These are phyloP conservation scores for Globisporangium carolinianum DNA, from an alignment of 352 stramenopile genomes.

Conservation along the genomic window DNA sequence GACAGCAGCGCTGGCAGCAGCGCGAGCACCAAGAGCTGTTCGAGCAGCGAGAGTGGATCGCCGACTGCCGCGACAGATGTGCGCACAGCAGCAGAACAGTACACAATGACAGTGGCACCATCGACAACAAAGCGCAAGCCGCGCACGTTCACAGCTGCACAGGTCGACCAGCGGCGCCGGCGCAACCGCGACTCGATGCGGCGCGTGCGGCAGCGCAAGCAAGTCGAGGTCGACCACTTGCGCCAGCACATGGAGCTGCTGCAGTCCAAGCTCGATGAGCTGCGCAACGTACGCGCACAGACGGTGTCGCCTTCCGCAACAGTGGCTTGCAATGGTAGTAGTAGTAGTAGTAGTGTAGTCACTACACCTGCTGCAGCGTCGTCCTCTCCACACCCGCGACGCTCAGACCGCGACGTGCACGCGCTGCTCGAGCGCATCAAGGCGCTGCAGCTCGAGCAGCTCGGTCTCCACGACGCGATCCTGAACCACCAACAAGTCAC, in stretches of 20 bases:
- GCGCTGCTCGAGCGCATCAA: slow-evolving; percentile 9
- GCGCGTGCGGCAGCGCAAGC: slow-evolving; percentile 18
- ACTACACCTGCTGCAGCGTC: not conserved
- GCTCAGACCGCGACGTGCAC: slow-evolving; percentile 6
- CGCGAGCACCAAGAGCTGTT: not conserved
- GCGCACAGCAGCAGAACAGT: not conserved
- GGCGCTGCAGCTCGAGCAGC: slow-evolving; percentile 10
- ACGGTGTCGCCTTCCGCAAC: not conserved
- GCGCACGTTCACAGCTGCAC: slow-evolving; percentile 4
- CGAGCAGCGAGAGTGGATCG: not conserved
- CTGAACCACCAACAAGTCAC: slow-evolving; percentile 4
- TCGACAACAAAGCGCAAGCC: slow-evolving; percentile 3
- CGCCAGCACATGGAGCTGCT: slow-evolving; percentile 13
- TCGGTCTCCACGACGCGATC: slow-evolving; percentile 5
- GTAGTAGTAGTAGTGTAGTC: too few species aligned
- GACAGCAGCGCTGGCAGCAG: not conserved
- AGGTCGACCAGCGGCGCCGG: slow-evolving; percentile 13
- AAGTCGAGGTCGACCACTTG: slow-evolving; percentile 7
- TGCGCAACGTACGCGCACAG: not conserved
- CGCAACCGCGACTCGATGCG: slow-evolving; percentile 30
- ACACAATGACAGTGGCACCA: not conserved
- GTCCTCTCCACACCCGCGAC: slow-evolving; percentile 1
- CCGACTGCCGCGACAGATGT: too few species aligned
- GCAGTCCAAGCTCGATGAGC: slow-evolving; percentile 4
- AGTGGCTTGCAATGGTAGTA: too few species aligned